A percentile compares a stretch with the other conserved stretches of the same genome.
Conservation (phyloP, 768 basidiomycete genomes). For the Pholiota molesta region DNA sequence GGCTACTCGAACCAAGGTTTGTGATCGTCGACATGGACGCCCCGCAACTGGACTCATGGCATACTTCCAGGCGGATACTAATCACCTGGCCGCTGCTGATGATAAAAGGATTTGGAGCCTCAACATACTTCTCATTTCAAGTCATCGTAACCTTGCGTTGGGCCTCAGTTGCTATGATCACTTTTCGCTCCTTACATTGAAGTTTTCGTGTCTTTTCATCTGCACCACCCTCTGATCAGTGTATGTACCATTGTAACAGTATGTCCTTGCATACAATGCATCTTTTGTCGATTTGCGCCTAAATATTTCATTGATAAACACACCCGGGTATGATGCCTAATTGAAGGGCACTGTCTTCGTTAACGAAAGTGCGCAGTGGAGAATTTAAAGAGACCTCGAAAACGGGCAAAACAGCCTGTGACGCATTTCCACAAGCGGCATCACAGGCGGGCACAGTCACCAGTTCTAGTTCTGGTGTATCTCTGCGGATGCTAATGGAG, state of each 20-base stretch:
- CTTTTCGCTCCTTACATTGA: constrained; percentile 4
- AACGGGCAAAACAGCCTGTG: too few relatives aligned
- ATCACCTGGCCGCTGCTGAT: constrained; percentile 1
- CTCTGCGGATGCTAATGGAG: too few relatives aligned
- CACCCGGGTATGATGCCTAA: too few relatives aligned
- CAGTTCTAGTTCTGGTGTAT: too few relatives aligned
- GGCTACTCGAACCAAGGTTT: constrained; percentile 19
- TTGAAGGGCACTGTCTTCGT: too few relatives aligned
- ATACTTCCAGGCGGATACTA: constrained; percentile 18
- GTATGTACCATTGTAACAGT: constrained; percentile 23
- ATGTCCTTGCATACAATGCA: constrained; percentile 12
- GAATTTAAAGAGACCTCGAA: too few relatives aligned
- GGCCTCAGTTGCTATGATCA: constrained; percentile 9
- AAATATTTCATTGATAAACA: not conserved
- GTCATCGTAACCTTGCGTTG: constrained; percentile 8
- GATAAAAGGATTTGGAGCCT: constrained; percentile 2
- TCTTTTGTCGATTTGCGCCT: constrained; percentile 3
- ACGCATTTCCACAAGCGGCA: too few relatives aligned
- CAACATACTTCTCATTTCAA: constrained; percentile 9
- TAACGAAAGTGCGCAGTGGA: too few relatives aligned
- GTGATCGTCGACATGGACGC: constrained; percentile 2
- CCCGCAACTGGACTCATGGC: not conserved
- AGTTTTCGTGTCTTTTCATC: constrained; percentile 1
- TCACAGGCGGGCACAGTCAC: too few relatives aligned
- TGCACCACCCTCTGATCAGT: constrained; percentile 9